Conservation (phyloP, 2,329 filamentous ascomycete species). For the Apiospora saccharicola region DNA sequence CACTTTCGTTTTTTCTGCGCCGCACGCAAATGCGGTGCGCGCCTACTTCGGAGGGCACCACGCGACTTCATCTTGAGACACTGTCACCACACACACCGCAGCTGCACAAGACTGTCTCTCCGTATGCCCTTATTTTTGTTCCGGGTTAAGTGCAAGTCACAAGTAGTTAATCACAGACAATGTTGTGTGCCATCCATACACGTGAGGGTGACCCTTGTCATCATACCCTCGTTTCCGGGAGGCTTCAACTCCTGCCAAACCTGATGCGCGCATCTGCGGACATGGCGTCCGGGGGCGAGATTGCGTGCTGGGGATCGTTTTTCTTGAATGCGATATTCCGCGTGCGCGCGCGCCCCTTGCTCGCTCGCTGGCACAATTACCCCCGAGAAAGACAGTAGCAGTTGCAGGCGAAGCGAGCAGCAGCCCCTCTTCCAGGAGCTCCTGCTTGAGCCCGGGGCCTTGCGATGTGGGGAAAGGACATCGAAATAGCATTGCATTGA, state of each 20-base stretch:
- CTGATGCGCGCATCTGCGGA: background rate
- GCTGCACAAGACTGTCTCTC: constrained; percentile 17
- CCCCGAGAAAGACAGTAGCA: background rate
- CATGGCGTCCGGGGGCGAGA: background rate
- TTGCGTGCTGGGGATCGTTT: background rate
- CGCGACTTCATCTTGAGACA: constrained; percentile 5
- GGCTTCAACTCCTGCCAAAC: background rate
- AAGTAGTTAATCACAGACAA: background rate
- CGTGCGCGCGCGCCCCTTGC: background rate
- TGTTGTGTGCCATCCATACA: background rate
- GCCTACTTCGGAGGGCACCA: background rate
- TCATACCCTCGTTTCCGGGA: background rate
- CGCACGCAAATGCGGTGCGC: background rate
- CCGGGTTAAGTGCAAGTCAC: background rate
- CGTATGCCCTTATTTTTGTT: background rate
- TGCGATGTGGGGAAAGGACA: background rate
- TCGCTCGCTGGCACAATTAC: background rate
- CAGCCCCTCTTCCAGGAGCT: background rate
- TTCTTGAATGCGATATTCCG: background rate
- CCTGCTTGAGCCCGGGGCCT: background rate
- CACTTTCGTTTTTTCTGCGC: background rate
- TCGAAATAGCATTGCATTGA: background rate
- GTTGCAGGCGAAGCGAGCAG: background rate
- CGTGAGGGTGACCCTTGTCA: background rate
- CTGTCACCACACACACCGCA: constrained; percentile 15